phyloP scores from a whole-genome alignment of 225 moss, liverwort and hornwort genomes.

The Takakia lepidozioides region DNA sequence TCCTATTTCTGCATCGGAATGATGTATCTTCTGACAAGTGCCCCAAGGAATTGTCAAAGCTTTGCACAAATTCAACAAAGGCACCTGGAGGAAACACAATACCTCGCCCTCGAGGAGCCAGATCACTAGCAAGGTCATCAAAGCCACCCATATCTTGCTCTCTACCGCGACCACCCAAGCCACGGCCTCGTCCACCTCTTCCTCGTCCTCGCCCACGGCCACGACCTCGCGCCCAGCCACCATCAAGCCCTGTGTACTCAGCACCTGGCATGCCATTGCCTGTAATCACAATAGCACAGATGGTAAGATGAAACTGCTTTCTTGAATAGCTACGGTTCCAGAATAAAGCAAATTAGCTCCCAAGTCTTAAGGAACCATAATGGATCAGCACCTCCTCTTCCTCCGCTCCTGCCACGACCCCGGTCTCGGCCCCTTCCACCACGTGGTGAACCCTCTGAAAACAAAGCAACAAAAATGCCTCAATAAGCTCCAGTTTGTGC shows the following conservation, averaged over 20 bases:
- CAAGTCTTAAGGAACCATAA: too few relatives aligned
- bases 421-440: constrained; percentile 46
- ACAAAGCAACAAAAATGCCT: constrained; percentile 24
- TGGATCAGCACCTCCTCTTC: constrained; percentile 37
- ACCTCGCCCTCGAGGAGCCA: constrained; percentile 66
- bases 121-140: constrained; percentile 69
- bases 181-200: constrained; percentile 76
- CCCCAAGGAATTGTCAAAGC: not conserved
- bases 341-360: too few relatives aligned
- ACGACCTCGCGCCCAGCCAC: constrained; percentile 83
- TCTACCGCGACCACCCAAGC: constrained; percentile 87
- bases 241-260: constrained; percentile 80
- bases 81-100: constrained; percentile 26
- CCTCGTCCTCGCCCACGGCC: constrained; percentile 84
- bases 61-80: constrained; percentile 35
- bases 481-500: constrained; percentile 24
- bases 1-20: not conserved
- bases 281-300: constrained; percentile 12
- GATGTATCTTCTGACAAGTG: not conserved
- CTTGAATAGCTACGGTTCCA: too few relatives aligned
- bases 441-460: constrained; percentile 47
- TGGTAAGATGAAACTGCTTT: too few relatives aligned
- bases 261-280: constrained; percentile 64
- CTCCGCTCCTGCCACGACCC: constrained; percentile 47
- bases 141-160: constrained; percentile 84